These are phyloP conservation scores for Hericium rajendrae DNA, from an alignment of 768 basidiomycete species.

Conservation along the genomic window DNA sequence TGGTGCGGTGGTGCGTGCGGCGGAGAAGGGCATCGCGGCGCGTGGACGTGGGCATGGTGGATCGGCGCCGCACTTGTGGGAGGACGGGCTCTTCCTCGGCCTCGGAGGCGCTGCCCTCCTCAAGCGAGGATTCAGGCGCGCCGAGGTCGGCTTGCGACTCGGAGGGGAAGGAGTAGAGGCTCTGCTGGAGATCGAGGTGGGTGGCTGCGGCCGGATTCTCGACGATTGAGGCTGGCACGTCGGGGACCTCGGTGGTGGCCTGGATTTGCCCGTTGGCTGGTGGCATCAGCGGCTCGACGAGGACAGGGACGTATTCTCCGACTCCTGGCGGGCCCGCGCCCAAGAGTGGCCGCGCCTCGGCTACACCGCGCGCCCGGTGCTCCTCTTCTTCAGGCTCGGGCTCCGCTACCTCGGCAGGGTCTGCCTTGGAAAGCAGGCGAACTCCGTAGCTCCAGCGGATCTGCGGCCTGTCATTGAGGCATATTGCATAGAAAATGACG, in stretches of 20 bases:
- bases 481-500: background rate
- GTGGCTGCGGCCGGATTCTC: slow-evolving; percentile 12
- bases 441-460: slow-evolving; percentile 93
- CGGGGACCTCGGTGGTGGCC: slow-evolving; percentile 1
- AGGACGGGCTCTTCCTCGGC: slow-evolving; percentile 16
- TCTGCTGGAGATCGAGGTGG: slow-evolving; percentile 24
- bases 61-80: slow-evolving; percentile 6
- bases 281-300: background rate
- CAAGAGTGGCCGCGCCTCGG: background rate
- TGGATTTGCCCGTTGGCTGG: background rate
- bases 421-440: slow-evolving; percentile 62
- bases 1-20: slow-evolving; percentile 18
- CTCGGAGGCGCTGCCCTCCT: background rate
- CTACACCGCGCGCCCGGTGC: background rate
- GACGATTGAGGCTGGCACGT: background rate
- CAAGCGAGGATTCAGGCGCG: slow-evolving; percentile 5
- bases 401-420: slow-evolving; percentile 24
- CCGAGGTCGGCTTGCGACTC: slow-evolving; percentile 1
- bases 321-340: background rate
- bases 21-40: slow-evolving; percentile 11
- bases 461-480: slow-evolving; percentile 24
- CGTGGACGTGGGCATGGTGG: slow-evolving; percentile 17
- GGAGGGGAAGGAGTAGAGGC: slow-evolving; percentile 52
- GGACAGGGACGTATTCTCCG: background rate
- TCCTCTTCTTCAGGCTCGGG: background rate